These are phyloP conservation scores for Solanum hybrid DNA, from an alignment of 305 asterid species.

Conservation along the genomic window DNA sequence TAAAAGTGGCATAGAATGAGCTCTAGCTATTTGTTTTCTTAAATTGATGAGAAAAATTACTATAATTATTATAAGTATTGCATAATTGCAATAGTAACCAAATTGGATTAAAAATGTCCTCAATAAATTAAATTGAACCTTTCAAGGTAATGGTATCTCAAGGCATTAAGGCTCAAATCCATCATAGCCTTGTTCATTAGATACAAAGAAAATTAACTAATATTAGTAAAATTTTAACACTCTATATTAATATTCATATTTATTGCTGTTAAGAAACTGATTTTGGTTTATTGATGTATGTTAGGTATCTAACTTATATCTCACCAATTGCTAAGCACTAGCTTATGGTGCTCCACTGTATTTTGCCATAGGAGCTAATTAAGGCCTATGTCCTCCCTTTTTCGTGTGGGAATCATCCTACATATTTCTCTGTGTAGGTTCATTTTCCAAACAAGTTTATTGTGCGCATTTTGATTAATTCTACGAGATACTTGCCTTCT, in stretches of 20 bases:
- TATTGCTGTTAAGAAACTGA: too few relatives aligned
- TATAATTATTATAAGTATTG: neutral
- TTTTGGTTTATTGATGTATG: neutral
- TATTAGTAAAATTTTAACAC: neutral
- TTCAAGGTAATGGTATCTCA: neutral
- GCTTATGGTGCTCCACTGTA: neutral
- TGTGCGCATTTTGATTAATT: too few relatives aligned
- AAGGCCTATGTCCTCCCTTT: neutral
- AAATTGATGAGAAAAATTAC: neutral
- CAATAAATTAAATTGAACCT: neutral
- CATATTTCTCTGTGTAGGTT: neutral
- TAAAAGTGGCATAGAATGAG: neutral
- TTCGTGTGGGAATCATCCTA: neutral
- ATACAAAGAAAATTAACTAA: neutral
- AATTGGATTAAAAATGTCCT: neutral
- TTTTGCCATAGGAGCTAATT: neutral
- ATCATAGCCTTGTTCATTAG: neutral
- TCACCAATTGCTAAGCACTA: neutral
- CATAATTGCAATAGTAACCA: neutral
- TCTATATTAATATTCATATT: neutral
- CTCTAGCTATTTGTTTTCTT: neutral
- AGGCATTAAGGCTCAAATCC: neutral
- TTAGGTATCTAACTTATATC: neutral
- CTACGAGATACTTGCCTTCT: neutral
- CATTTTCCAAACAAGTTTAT: too few relatives aligned